These are phyloP conservation scores for Pseudomassariella vexata DNA, from an alignment of 2,329 filamentous ascomycete species.

Conservation along the genomic window DNA sequence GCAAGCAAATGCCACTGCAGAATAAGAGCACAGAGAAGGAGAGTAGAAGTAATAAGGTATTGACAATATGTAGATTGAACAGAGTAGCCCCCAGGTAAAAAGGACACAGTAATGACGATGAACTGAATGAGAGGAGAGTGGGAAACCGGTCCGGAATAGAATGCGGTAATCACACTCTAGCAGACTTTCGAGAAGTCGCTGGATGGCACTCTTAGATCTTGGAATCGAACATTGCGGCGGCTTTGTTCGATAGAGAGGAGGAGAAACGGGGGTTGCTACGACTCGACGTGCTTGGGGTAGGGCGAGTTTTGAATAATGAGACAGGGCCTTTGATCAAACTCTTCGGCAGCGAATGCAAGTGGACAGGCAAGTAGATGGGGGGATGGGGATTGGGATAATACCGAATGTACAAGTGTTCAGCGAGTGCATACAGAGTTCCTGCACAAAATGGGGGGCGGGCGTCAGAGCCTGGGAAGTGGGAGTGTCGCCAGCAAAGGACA, in stretches of 20 bases:
- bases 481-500: too few species aligned
- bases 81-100: slow-evolving; percentile 8
- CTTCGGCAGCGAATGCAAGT: too few species aligned
- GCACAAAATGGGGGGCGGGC: too few species aligned
- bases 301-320: slow-evolving; percentile 27
- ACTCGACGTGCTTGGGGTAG: slow-evolving; percentile 22
- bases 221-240: slow-evolving; percentile 48
- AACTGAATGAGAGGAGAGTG: slow-evolving; percentile 1
- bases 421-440: too few species aligned
- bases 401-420: too few species aligned
- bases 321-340: too few species aligned
- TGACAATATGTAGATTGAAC: slow-evolving; percentile 8
- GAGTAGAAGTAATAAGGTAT: slow-evolving; percentile 10
- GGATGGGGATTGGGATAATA: too few species aligned
- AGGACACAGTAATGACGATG: slow-evolving; percentile 7
- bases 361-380: too few species aligned
- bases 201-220: slow-evolving; percentile 46
- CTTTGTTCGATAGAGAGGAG: slow-evolving; percentile 42
- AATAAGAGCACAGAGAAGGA: slow-evolving; percentile 15
- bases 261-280: slow-evolving; percentile 25
- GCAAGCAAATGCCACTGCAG: slow-evolving; percentile 47
- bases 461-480: too few species aligned
- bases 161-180: slow-evolving; percentile 30
- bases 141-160: slow-evolving; percentile 4
- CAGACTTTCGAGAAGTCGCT: slow-evolving; percentile 49